A percentile compares a stretch with the other conserved stretches of the same genome.
These are phyloP conservation scores for Dactylis glomerata DNA, from an alignment of 176 grass and related monocot genomes.

Conservation along the genomic window DNA sequence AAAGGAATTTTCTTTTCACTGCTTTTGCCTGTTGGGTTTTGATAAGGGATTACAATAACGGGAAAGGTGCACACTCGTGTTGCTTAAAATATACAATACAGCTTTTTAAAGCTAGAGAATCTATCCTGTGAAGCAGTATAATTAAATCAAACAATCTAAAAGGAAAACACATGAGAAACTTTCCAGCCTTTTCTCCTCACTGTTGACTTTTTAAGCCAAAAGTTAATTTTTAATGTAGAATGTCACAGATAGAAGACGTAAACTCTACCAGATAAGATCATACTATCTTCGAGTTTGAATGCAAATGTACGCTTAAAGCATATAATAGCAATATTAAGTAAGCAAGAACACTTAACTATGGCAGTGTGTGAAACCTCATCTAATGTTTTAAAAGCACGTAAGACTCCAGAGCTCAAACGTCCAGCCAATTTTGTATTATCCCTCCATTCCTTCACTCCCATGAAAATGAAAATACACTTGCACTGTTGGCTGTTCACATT, in stretches of 20 bases:
- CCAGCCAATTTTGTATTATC: background rate
- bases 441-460: background rate
- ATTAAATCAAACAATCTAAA: constrained; percentile 37
- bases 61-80: constrained; percentile 40
- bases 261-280: constrained; percentile 22
- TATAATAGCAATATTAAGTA: constrained; percentile 3
- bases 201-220: constrained; percentile 37
- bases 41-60: constrained; percentile 42
- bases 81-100: constrained; percentile 37
- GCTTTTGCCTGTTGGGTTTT: constrained; percentile 36
- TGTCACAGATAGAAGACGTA: constrained; percentile 26
- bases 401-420: background rate
- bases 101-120: constrained; percentile 45
- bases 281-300: constrained; percentile 28
- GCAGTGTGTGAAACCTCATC: background rate
- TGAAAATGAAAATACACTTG: background rate
- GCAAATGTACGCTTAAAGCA: background rate
- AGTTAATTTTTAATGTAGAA: constrained; percentile 26
- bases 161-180: constrained; percentile 30
- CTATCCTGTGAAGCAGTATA: constrained; percentile 34
- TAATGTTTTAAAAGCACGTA: background rate
- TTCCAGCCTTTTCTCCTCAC: constrained; percentile 20
- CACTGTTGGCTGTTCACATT: background rate
- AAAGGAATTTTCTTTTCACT: constrained; percentile 29
- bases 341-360: background rate